phyloP scores from a whole-genome alignment of 2,329 filamentous ascomycete species.

The Pyrenochaeta sp. region DNA sequence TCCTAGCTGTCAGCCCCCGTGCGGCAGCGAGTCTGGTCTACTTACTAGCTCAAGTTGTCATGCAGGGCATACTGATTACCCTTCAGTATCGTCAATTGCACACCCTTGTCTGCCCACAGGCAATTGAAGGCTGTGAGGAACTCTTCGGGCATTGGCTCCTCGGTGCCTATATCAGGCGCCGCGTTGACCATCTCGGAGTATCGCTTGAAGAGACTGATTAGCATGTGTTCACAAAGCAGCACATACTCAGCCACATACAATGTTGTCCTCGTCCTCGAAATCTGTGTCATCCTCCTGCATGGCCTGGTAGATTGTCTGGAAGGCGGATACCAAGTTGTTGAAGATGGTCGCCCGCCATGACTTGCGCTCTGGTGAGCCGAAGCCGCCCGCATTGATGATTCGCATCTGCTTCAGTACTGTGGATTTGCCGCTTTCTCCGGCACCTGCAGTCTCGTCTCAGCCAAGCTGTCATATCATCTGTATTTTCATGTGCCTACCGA shows the following conservation, averaged over 20 bases:
- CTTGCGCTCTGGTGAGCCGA: conserved; percentile 86
- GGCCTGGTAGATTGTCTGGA: conserved; percentile 87
- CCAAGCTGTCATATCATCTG: conserved; percentile 23
- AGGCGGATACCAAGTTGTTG: conserved; percentile 91
- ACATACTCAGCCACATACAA: conserved; percentile 63
- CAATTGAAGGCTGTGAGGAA: conserved; percentile 83
- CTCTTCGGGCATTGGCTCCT: conserved; percentile 80
- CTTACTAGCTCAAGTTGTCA: conserved; percentile 93
- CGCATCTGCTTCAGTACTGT: conserved; percentile 99
- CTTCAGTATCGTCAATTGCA: conserved; percentile 86
- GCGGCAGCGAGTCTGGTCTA: neutral
- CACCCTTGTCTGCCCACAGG: conserved; percentile 84
- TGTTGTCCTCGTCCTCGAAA: conserved; percentile 80
- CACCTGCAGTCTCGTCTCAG: conserved; percentile 66
- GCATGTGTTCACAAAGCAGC: conserved; percentile 10
- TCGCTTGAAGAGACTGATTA: conserved; percentile 62
- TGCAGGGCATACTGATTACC: conserved; percentile 97
- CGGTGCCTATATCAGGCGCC: conserved; percentile 82
- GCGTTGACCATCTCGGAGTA: conserved; percentile 79
- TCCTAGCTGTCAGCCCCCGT: conserved; percentile 51
- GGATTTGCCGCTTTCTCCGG: conserved; percentile 94
- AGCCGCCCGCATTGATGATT: conserved; percentile 93
- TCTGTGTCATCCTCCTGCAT: conserved; percentile 85
- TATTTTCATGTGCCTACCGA: conserved; percentile 70
- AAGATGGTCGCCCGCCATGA: conserved; percentile 97